Percentiles rank a stretch among this genome's conserved stretches.
These are phyloP conservation scores for Lycium barbarum DNA, from an alignment of 257 asterid species.

Conservation along the genomic window DNA sequence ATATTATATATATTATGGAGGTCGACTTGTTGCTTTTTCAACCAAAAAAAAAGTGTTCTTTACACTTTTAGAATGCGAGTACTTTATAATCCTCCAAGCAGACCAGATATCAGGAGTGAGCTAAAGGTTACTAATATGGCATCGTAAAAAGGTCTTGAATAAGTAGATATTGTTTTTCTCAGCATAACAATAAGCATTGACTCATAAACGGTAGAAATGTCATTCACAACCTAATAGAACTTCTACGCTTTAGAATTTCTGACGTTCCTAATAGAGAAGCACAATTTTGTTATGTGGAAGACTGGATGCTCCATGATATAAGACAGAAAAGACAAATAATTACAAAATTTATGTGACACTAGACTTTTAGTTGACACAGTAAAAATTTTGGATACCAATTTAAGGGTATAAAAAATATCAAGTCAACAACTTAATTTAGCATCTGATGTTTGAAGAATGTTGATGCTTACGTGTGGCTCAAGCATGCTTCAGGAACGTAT, in stretches of 20 bases:
- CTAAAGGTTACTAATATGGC: too few species aligned
- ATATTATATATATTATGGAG: too few species aligned
- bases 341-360: neutral
- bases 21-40: too few species aligned
- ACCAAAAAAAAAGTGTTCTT: too few species aligned
- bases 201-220: neutral
- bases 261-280: neutral
- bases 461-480: conserved; percentile 51
- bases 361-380: neutral
- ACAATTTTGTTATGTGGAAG: neutral
- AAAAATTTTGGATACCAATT: too few species aligned
- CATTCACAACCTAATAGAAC: neutral
- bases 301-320: neutral
- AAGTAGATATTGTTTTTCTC: too few species aligned
- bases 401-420: neutral
- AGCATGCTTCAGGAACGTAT: conserved; percentile 77
- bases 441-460: neutral
- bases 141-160: too few species aligned
- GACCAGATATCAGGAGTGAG: too few species aligned
- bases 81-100: too few species aligned
- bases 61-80: too few species aligned
- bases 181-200: neutral
- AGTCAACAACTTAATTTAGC: neutral
- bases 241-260: neutral
- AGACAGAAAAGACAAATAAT: neutral